Evolutionary conservation across 2,329 filamentous ascomycete species (phyloP).

Genomic region (Sporothrix mexicana): DNA sequence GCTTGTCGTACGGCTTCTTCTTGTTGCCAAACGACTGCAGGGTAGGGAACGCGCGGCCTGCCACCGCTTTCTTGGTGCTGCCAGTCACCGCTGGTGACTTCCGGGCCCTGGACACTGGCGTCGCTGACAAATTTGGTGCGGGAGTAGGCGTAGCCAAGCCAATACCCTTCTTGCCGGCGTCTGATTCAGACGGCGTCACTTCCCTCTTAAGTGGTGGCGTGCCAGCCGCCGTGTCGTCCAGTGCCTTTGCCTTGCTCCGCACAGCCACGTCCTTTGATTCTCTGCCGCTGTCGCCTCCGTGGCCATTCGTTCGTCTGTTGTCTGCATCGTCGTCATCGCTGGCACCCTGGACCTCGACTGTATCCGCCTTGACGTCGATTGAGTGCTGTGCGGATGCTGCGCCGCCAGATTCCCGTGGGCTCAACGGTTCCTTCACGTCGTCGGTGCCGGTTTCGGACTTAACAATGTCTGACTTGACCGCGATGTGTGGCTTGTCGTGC

Average conservation of each 20-base stretch:
- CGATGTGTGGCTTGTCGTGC: constrained; percentile 55
- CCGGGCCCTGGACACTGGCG: constrained; percentile 28
- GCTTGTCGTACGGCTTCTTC: constrained; percentile 56
- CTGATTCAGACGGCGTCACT: constrained; percentile 29
- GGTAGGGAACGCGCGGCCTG: constrained; percentile 46
- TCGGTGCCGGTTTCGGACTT: constrained; percentile 42
- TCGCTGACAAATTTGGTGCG: constrained; percentile 37
- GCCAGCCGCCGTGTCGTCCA: neutral
- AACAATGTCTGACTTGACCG: constrained; percentile 40
- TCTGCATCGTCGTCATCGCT: constrained; percentile 45
- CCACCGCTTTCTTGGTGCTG: constrained; percentile 25
- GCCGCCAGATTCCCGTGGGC: constrained; percentile 57
- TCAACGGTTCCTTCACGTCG: constrained; percentile 54
- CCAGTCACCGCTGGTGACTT: constrained; percentile 4
- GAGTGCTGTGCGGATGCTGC: constrained; percentile 57
- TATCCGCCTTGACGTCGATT: constrained; percentile 59
- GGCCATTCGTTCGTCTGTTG: constrained; percentile 1
- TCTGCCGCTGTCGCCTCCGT: neutral
- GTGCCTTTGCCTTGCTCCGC: neutral
- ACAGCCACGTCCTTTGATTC: constrained; percentile 1
- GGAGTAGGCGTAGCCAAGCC: constrained; percentile 27
- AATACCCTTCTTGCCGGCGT: neutral
- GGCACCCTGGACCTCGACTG: constrained; percentile 41
- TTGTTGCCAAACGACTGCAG: constrained; percentile 41
- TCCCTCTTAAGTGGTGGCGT: constrained; percentile 31